Evolutionary conservation across 768 basidiomycete species (phyloP).

Genomic region (Glaciozyma martinii): DNA sequence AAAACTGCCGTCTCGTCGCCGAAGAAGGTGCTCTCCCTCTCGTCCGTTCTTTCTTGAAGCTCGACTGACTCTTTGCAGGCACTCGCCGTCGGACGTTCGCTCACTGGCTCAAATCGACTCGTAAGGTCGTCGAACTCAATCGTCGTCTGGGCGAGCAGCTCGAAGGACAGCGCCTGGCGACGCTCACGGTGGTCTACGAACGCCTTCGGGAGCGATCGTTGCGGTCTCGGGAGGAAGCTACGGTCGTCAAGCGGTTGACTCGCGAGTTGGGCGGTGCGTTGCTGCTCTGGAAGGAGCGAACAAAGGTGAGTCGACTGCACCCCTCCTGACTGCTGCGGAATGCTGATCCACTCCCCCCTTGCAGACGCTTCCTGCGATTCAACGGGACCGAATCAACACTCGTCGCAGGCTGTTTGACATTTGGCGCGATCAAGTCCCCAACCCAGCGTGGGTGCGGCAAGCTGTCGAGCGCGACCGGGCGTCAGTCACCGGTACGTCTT

Average conservation of each 20-base stretch:
- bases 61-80: conserved; percentile 1
- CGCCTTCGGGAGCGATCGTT: conserved; percentile 6
- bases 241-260: neutral
- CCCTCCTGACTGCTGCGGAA: neutral
- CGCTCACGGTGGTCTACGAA: neutral
- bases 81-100: conserved; percentile 11
- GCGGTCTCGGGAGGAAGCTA: neutral
- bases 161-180: neutral
- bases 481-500: neutral
- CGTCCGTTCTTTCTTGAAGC: neutral
- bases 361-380: neutral
- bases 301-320: conserved; percentile 3
- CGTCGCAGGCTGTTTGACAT: neutral
- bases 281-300: conserved; percentile 2
- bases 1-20: neutral
- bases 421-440: neutral
- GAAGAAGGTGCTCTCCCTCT: neutral
- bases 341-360: neutral
- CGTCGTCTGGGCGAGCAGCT: neutral
- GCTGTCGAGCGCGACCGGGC: neutral
- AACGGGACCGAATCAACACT: neutral
- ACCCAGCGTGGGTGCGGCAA: neutral
- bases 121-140: neutral
- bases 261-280: neutral
- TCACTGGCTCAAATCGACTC: conserved; percentile 2